A percentile compares a stretch with the other conserved stretches of the same genome.
phyloP scores from a whole-genome alignment of 2,329 filamentous ascomycete genomes.

The Penicillium polonicum region DNA sequence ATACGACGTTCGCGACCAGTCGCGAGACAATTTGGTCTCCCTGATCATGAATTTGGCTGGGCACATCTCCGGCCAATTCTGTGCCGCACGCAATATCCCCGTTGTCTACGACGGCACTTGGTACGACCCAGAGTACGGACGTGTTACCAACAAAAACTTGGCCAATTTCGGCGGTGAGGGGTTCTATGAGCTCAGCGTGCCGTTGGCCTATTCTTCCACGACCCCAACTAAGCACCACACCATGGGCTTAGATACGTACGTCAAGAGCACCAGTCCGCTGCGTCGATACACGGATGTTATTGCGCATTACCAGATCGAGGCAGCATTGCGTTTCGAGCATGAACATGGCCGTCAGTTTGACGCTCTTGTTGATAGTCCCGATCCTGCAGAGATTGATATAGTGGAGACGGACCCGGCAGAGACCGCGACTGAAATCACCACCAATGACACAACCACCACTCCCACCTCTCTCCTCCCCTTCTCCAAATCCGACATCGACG shows the following conservation, averaged over 20 bases:
- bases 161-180: constrained; percentile 43
- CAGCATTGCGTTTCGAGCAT: constrained; percentile 58
- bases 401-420: background rate
- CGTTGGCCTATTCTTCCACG: constrained; percentile 46
- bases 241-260: constrained; percentile 54
- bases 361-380: constrained; percentile 23
- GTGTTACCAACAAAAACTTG: constrained; percentile 39
- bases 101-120: constrained; percentile 38
- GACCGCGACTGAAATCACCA: background rate
- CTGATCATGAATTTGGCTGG: constrained; percentile 58
- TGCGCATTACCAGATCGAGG: constrained; percentile 64
- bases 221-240: constrained; percentile 50
- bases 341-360: constrained; percentile 45
- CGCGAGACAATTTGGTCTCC: constrained; percentile 42
- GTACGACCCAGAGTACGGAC: constrained; percentile 43
- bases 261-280: constrained; percentile 61
- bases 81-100: constrained; percentile 39
- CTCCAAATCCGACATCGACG: constrained; percentile 47
- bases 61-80: constrained; percentile 37
- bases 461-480: constrained; percentile 50
- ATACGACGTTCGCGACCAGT: constrained; percentile 40
- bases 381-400: background rate
- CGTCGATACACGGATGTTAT: constrained; percentile 62
- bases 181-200: constrained; percentile 39
- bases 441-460: background rate